Conservation (phyloP, 495 filamentous ascomycete species). For the Aspergillus ellipticus region DNA sequence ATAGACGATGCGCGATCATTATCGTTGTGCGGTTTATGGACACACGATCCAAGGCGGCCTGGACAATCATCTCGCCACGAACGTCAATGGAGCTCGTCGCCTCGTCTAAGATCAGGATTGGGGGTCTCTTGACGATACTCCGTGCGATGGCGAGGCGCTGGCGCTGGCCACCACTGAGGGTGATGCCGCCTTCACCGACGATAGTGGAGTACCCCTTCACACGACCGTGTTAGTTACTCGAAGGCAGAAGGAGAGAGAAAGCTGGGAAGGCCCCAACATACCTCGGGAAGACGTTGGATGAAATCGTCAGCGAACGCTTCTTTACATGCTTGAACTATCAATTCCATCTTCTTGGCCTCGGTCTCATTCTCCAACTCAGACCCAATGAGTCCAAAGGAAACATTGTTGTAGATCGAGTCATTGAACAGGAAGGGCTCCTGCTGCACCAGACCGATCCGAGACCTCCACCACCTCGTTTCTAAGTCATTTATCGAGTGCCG, state of each 20-base stretch:
- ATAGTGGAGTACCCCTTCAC: conserved; percentile 32
- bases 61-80: conserved; percentile 43
- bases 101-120: conserved; percentile 67
- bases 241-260: neutral
- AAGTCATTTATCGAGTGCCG: conserved; percentile 45
- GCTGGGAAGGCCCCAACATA: conserved; percentile 5
- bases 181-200: conserved; percentile 32
- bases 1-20: conserved; percentile 54
- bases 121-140: conserved; percentile 77
- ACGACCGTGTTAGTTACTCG: conserved; percentile 24
- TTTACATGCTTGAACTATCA: conserved; percentile 24
- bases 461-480: conserved; percentile 60
- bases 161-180: conserved; percentile 46
- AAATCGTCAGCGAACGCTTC: conserved; percentile 30
- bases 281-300: conserved; percentile 28
- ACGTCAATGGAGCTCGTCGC: conserved; percentile 51
- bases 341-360: conserved; percentile 44
- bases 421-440: conserved; percentile 72
- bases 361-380: conserved; percentile 52
- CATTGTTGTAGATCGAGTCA: conserved; percentile 62
- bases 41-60: conserved; percentile 40
- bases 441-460: conserved; percentile 62
- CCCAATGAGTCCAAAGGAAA: conserved; percentile 59
- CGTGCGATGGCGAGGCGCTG: conserved; percentile 69
- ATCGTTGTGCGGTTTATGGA: conserved; percentile 39